A percentile compares a stretch with the other conserved stretches of the same genome.
Evolutionary conservation across 2,329 filamentous ascomycete genomes (phyloP).

Genomic region (Cordyceps farinosa): DNA sequence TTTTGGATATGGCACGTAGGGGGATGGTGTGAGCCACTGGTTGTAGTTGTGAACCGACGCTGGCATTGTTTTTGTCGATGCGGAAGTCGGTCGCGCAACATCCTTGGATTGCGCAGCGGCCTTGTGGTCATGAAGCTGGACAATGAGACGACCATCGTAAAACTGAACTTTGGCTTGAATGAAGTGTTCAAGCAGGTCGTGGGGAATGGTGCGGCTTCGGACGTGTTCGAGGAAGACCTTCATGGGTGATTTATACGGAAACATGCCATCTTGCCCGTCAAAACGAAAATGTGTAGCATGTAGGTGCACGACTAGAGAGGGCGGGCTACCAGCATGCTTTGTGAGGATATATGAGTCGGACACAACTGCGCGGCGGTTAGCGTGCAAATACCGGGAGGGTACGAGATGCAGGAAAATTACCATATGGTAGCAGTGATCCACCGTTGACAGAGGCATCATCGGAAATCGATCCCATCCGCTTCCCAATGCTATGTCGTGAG

Average conservation of each 20-base stretch:
- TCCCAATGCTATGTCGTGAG: slow-evolving; percentile 49
- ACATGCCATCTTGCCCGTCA: slow-evolving; percentile 89
- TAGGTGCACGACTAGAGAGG: slow-evolving; percentile 83
- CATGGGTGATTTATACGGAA: slow-evolving; percentile 92
- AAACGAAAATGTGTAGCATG: slow-evolving; percentile 85
- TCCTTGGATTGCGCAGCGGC: slow-evolving; percentile 60
- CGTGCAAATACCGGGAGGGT: neutral
- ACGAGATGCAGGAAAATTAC: slow-evolving; percentile 32
- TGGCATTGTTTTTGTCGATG: slow-evolving; percentile 59
- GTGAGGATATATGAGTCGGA: slow-evolving; percentile 75
- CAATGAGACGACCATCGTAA: slow-evolving; percentile 93
- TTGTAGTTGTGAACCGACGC: slow-evolving; percentile 94
- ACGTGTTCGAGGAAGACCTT: slow-evolving; percentile 74
- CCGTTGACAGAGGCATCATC: slow-evolving; percentile 39
- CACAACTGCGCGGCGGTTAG: slow-evolving; percentile 53
- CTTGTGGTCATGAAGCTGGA: slow-evolving; percentile 88
- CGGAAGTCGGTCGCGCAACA: slow-evolving; percentile 45
- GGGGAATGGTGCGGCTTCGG: slow-evolving; percentile 71
- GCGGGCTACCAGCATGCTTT: slow-evolving; percentile 70
- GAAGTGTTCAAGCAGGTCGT: slow-evolving; percentile 82
- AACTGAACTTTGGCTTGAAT: slow-evolving; percentile 69
- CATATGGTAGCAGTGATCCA: slow-evolving; percentile 49
- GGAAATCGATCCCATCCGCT: slow-evolving; percentile 46
- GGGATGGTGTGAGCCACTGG: slow-evolving; percentile 83
- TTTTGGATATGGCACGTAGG: slow-evolving; percentile 72